Evolutionary conservation across 148 eudicot genomes (phyloP), one percentile per base, ranked within the genome.

Genomic region (Nyssa sinensis): DNA sequence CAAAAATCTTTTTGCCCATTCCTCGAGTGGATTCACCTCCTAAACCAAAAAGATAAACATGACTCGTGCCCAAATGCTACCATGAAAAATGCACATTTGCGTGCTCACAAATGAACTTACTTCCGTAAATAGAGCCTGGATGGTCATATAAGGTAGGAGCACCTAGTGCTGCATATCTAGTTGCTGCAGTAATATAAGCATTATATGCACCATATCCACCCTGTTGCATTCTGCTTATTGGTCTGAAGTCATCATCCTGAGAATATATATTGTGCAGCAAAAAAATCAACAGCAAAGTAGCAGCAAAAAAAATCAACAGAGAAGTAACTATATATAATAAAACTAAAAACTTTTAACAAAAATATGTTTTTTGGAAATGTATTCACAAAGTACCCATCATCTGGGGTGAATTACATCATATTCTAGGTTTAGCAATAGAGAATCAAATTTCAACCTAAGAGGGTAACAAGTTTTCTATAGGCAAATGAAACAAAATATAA

Each of bases 181-280:
- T 96, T 74, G 98, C 90, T 57, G 96, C 90, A 86, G 78, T 86
- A 7, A 93, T 93, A 72, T 96, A 96, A 37, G 89, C 89, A 87
- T 86, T 84, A 74, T 96, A 96, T 57, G 99, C 99, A 79, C 99
- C 99, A 88, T 96, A 96, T 75, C 98, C 98, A 66, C 92, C 86
- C 60, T 81, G 91, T 1, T 85, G 74, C 81, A 70, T 69, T 55
- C 90, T 86, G 71, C 75, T 84, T 33, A 74, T 66, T 39, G 98
- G 92, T 51, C 87, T 84, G 75, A 80, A 85, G 58, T 92, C 93
- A 37, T 87, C 97, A 78, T 92, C 97, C 97, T 90, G 82, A 11
- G 53, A 32, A 69, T 74, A 34, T 23, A 64, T 5, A 67, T 41
- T 33, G 24, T 11, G 67, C 9, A 16, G 25, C 19, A 70, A 63